Conservation (phyloP, 208 protist species). For the Crithidia bombi region DNA sequence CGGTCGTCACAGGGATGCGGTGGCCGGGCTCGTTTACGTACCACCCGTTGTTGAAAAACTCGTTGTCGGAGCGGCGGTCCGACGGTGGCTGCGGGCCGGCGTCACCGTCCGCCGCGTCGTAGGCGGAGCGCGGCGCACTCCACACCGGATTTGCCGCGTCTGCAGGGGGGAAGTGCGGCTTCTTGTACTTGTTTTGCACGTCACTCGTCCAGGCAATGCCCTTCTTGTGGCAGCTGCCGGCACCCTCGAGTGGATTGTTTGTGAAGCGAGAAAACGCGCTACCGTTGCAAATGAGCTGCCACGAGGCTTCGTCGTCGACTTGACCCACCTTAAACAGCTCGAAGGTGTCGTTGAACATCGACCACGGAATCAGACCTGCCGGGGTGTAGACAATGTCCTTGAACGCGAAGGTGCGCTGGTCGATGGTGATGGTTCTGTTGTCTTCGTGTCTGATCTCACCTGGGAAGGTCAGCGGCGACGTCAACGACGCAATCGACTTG, state of each 20-base stretch:
- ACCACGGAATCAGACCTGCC: slow-evolving; percentile 97
- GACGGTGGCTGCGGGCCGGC: slow-evolving; percentile 14
- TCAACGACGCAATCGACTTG: slow-evolving; percentile 35
- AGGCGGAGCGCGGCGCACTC: slow-evolving; percentile 52
- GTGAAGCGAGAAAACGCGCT: slow-evolving; percentile 71
- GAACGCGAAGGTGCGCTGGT: slow-evolving; percentile 30
- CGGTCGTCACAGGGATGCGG: slow-evolving; percentile 79
- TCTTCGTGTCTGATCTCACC: slow-evolving; percentile 50
- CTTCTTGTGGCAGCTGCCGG: slow-evolving; percentile 79
- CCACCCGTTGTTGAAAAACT: slow-evolving; percentile 85
- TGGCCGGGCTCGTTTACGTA: slow-evolving; percentile 86
- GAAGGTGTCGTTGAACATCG: slow-evolving; percentile 98
- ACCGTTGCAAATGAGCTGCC: slow-evolving; percentile 72
- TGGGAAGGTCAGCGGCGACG: slow-evolving; percentile 60
- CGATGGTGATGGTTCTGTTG: slow-evolving; percentile 24
- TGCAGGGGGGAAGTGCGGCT: slow-evolving; percentile 39
- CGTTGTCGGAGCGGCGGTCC: slow-evolving; percentile 53
- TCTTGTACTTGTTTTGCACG: slow-evolving; percentile 84
- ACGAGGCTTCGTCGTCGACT: neutral
- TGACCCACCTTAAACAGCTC: slow-evolving; percentile 40
- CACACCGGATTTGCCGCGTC: slow-evolving; percentile 35
- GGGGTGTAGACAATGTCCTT: slow-evolving; percentile 91
- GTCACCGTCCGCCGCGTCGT: slow-evolving; percentile 32
- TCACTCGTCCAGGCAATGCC: slow-evolving; percentile 96
- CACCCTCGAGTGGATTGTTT: slow-evolving; percentile 53